phyloP scores from a whole-genome alignment of 2,329 filamentous ascomycete genomes.

The Coniella vitis region DNA sequence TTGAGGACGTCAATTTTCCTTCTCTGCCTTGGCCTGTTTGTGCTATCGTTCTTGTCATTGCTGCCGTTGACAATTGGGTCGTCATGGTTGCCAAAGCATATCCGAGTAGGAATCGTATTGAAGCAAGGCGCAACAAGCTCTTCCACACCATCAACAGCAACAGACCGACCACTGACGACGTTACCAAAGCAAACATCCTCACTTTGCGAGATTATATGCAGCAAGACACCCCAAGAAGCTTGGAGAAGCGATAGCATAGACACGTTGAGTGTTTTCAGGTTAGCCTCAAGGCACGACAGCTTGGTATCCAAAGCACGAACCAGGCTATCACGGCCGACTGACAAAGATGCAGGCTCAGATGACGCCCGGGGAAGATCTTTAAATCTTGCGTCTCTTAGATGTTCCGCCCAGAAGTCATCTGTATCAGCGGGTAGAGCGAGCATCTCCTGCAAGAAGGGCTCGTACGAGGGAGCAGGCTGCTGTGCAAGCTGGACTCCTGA shows the following conservation, averaged over 20 bases:
- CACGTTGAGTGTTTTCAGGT: conserved; percentile 45
- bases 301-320: conserved; percentile 27
- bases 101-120: conserved; percentile 74
- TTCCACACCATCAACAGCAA: conserved; percentile 59
- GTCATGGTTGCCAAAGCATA: conserved; percentile 43
- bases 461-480: conserved; percentile 45
- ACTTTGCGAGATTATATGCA: conserved; percentile 48
- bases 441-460: conserved; percentile 56
- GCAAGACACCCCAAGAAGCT: conserved; percentile 61
- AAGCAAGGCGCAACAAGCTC: conserved; percentile 82
- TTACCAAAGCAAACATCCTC: conserved; percentile 81
- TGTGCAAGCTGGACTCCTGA: conserved; percentile 36
- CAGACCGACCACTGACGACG: conserved; percentile 70
- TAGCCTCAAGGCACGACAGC: conserved; percentile 39
- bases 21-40: conserved; percentile 28
- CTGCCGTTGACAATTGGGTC: no score
- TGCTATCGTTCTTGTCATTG: no score
- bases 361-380: conserved; percentile 13
- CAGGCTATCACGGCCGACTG: conserved; percentile 12
- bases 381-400: conserved; percentile 45
- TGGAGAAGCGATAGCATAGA: conserved; percentile 65
- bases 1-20: conserved; percentile 53
- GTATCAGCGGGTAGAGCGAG: conserved; percentile 39
- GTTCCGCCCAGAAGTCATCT: conserved; percentile 59
- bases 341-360: not conserved